Evolutionary conservation across 1,139 yeast genomes (phyloP).

Genomic region (Geotrichum restrictum): DNA sequence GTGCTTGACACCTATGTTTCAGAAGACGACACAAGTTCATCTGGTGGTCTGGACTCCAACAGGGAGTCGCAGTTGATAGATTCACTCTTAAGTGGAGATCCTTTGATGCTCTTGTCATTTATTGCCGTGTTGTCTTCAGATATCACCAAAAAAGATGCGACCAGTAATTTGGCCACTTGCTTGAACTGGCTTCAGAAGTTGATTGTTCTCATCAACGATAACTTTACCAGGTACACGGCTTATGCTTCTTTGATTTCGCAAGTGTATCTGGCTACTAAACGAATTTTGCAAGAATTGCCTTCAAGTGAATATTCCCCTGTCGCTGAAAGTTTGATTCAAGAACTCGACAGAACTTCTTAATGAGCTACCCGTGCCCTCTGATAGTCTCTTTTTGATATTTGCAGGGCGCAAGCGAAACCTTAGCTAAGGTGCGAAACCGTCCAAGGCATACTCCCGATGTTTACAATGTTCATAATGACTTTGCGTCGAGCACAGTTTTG

Average conservation of each 20-base stretch:
- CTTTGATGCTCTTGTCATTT: slow-evolving; percentile 16
- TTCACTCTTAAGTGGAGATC: slow-evolving; percentile 13
- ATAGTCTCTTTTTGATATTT: background rate
- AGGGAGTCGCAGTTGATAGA: slow-evolving; percentile 10
- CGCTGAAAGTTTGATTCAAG: slow-evolving; percentile 6
- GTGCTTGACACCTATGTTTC: slow-evolving; percentile 13
- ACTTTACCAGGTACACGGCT: slow-evolving; percentile 12
- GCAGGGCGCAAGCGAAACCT: too few relatives aligned
- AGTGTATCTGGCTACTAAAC: slow-evolving; percentile 10
- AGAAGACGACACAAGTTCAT: slow-evolving; percentile 3
- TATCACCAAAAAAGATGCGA: slow-evolving; percentile 8
- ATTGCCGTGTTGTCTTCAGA: slow-evolving; percentile 20
- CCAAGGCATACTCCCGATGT: too few relatives aligned
- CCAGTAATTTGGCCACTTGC: slow-evolving; percentile 5
- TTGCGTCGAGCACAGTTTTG: too few relatives aligned
- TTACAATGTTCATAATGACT: background rate
- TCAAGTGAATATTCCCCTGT: background rate
- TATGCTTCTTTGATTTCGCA: slow-evolving; percentile 11
- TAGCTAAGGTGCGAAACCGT: too few relatives aligned
- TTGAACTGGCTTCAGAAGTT: slow-evolving; percentile 18
- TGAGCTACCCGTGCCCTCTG: too few relatives aligned
- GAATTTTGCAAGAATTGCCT: slow-evolving; percentile 8
- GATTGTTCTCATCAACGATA: slow-evolving; percentile 17
- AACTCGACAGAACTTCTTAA: slow-evolving; percentile 8
- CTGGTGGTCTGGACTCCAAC: background rate